phyloP scores from a whole-genome alignment of 495 filamentous ascomycete genomes.

The Mytilinidion resinicola region DNA sequence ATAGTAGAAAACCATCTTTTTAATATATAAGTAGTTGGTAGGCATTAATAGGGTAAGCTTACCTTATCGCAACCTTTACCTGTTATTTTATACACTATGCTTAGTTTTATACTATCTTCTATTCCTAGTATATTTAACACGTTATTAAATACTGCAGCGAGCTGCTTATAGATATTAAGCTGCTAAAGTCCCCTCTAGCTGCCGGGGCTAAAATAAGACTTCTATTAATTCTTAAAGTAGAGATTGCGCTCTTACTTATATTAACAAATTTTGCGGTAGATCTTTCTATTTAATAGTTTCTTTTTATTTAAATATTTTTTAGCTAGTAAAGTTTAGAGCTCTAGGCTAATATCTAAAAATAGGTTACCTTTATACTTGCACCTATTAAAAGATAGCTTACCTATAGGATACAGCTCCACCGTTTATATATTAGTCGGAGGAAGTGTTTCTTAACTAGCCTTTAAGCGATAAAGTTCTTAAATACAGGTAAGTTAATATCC shows the following conservation, averaged over 20 bases:
- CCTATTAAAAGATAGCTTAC: slow-evolving; percentile 26
- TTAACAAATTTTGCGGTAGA: slow-evolving; percentile 40
- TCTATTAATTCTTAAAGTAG: slow-evolving; percentile 29
- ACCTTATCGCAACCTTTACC: neutral
- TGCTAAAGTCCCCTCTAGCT: neutral
- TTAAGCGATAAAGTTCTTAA: slow-evolving; percentile 36
- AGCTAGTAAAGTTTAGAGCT: slow-evolving; percentile 22
- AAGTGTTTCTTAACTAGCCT: slow-evolving; percentile 29
- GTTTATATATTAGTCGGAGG: slow-evolving; percentile 34
- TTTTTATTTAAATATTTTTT: slow-evolving; percentile 39
- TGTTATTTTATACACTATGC: neutral
- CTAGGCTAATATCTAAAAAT: neutral
- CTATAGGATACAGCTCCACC: slow-evolving; percentile 38
- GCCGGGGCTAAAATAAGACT: neutral
- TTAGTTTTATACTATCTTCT: neutral
- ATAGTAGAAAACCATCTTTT: neutral
- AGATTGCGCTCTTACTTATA: slow-evolving; percentile 29
- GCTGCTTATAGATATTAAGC: neutral
- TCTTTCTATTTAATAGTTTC: slow-evolving; percentile 34
- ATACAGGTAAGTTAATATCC: slow-evolving; percentile 30
- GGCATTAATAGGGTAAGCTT: neutral
- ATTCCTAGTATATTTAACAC: neutral
- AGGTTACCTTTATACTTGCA: slow-evolving; percentile 14
- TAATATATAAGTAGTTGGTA: neutral
- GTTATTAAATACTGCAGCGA: neutral